Conservation (phyloP, 2,329 filamentous ascomycete species). For the Penicillium hesseltinei region DNA sequence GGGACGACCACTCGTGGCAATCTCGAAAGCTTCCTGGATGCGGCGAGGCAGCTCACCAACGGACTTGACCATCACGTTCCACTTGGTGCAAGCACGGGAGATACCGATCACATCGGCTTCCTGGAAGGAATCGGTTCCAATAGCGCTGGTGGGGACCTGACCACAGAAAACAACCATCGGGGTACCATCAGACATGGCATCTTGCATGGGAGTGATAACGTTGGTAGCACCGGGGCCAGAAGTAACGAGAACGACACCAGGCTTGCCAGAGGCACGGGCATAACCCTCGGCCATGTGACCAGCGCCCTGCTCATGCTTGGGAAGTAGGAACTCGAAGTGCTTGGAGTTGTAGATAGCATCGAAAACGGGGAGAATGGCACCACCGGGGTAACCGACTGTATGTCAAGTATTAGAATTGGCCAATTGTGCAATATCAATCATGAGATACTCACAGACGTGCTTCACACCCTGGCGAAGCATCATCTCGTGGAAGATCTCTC, state of each 20-base stretch:
- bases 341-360: constrained; percentile 98
- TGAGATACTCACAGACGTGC: constrained; percentile 76
- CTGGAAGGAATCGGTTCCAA: constrained; percentile 95
- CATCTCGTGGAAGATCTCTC: constrained; percentile 99
- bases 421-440: not conserved
- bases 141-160: constrained; percentile 84
- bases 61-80: constrained; percentile 98
- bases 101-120: constrained; percentile 95
- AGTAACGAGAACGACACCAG: constrained; percentile 93
- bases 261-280: constrained; percentile 86
- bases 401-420: constrained; percentile 7
- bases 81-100: constrained; percentile 92
- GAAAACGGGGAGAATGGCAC: constrained; percentile 95
- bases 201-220: constrained; percentile 92
- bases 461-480: constrained; percentile 91
- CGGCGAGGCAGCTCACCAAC: constrained; percentile 87
- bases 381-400: constrained; percentile 82
- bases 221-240: constrained; percentile 97
- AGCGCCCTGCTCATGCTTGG: constrained; percentile 94
- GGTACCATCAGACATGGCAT: constrained; percentile 91
- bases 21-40: constrained; percentile 98
- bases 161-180: constrained; percentile 95
- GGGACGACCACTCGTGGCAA: constrained; percentile 88
- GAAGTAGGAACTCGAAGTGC: constrained; percentile 94
- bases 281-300: constrained; percentile 99